These are phyloP conservation scores for Apiospora saccharicola DNA, from an alignment of 2,329 filamentous ascomycete genomes.

Conservation along the genomic window DNA sequence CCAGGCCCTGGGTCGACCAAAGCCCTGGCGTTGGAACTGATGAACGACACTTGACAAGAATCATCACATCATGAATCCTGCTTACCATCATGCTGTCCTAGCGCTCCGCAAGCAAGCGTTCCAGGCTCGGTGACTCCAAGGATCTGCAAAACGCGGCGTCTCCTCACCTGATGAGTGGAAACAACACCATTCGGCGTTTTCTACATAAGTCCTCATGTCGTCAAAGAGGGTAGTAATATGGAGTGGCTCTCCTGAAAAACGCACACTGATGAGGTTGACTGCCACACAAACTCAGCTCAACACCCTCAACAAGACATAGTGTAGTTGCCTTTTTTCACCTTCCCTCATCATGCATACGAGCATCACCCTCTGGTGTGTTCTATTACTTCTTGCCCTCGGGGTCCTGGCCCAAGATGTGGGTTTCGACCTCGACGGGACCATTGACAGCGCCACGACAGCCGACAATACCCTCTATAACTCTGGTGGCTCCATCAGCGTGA, in stretches of 20 bases:
- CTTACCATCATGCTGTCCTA: not conserved
- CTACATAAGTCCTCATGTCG: not conserved
- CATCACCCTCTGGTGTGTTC: not conserved
- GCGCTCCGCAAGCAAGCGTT: not conserved
- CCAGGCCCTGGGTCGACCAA: not conserved
- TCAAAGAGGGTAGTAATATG: not conserved
- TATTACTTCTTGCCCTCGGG: not conserved
- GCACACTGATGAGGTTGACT: not conserved
- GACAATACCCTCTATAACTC: conserved; percentile 27
- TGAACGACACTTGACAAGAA: not conserved
- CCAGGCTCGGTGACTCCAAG: not conserved
- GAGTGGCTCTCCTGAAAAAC: not conserved
- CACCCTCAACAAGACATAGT: no score
- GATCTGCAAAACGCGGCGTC: not conserved
- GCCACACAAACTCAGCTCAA: not conserved
- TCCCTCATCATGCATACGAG: not conserved
- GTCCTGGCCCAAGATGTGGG: not conserved
- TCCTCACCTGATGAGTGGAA: not conserved
- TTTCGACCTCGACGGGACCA: conserved; percentile 1
- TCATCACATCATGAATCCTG: not conserved
- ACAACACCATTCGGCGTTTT: not conserved
- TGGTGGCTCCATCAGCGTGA: conserved; percentile 30
- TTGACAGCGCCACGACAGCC: not conserved
- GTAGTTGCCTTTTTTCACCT: not conserved
- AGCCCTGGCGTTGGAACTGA: not conserved